Base-by-base conservation (phyloP, 2,329 filamentous ascomycete species). In the Colletotrichum zoysiae region DNA sequence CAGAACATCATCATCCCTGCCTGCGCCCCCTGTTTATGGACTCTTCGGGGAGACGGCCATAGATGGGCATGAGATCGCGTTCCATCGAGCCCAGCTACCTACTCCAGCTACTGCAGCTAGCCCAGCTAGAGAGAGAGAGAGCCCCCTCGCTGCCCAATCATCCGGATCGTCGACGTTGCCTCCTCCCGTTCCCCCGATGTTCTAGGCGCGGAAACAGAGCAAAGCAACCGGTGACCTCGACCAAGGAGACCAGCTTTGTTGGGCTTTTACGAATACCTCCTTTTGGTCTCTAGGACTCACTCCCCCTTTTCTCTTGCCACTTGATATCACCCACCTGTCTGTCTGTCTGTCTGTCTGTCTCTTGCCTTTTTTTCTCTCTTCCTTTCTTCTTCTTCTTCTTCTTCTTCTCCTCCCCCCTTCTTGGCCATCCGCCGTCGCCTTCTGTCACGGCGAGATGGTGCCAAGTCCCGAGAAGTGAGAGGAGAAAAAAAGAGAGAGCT, bases 161-260 rank as follows among this genome's bases (percentile, higher is more conserved):
- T 23, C 46, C 67, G 16, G 40, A 20, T 46, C 26, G 16, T 42
- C 23, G 20, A 26, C 40, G 23, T 40, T 40, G 26, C 58, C 18
- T 57, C 58, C 18, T 57, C 18, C 33, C 12, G 23, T 51, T 51
- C 12, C 23, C 48, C 12, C n/a, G 9, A 30, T 58, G 33, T 58
- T 23, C 61, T 67, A 58, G 65, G 51, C 68, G 42, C 58, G 65
- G 58, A 63, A 71, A 40, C 64, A 67, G 68, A 63, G 48, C 23
- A 40, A 58, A 26, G 44, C 64, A 58, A 67, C 55, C 46, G 26
- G 48, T 40, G 20, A 50, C 46, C 26, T 61, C 33, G 51, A 12
- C 53, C 66, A 57, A 42, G 66, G 59, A 65, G 51, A 38, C 42
- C n/a, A n/a, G n/a, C n/a, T 57, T 58, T 51, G 30, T 30, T 42